phyloP scores from a whole-genome alignment of 345 rosid species.

The Rhodomyrtus tomentosa region DNA sequence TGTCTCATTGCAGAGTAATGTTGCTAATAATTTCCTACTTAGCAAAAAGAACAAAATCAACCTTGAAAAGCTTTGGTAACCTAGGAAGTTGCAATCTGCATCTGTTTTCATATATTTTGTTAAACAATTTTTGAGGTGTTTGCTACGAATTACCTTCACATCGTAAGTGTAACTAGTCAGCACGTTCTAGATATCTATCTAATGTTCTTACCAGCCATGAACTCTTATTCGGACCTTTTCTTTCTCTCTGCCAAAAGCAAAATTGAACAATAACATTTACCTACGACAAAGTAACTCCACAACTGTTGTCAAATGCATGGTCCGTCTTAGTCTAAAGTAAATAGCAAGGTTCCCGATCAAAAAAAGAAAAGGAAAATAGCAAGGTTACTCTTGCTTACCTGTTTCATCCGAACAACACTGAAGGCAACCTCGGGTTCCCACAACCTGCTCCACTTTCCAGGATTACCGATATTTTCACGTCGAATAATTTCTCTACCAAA shows the following conservation, averaged over 20 bases:
- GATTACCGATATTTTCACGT: too few species aligned
- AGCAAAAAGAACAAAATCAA: neutral
- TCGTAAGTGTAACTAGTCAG: neutral
- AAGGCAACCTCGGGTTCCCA: too few species aligned
- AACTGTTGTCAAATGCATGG: neutral
- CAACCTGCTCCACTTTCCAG: too few species aligned
- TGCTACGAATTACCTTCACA: neutral
- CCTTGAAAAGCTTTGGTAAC: neutral
- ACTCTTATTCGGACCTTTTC: too few species aligned
- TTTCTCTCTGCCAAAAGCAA: neutral
- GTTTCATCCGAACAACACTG: too few species aligned
- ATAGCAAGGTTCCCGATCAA: too few species aligned
- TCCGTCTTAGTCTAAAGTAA: neutral
- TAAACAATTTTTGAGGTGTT: neutral
- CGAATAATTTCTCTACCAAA: too few species aligned
- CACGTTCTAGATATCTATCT: too few species aligned
- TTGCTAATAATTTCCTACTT: neutral
- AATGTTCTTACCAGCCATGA: too few species aligned
- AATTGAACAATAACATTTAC: neutral
- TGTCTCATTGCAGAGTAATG: neutral
- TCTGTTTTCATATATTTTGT: neutral
- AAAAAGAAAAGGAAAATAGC: too few species aligned
- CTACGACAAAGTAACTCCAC: neutral
- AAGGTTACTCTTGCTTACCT: too few species aligned
- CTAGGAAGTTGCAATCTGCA: neutral